Evolutionary conservation across 177 flowering plant species (phyloP), one percentile per base, ranked within the genome.

Genomic region (Vitis hybrid): DNA sequence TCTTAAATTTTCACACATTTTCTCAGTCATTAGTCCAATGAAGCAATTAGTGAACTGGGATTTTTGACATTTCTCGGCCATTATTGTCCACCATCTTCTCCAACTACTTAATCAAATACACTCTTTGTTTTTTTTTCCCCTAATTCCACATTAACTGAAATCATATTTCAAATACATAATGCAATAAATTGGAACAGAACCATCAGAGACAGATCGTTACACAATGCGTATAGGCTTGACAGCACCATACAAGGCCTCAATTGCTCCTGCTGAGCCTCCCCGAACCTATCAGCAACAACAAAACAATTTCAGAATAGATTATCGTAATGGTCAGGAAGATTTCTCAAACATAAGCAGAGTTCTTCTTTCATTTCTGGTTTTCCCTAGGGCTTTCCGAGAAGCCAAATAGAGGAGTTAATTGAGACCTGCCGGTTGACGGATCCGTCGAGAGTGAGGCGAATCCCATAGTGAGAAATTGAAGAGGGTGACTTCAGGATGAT

Each of bases 181-280:
- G 49, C 6, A 46, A 32, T 48, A 49, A 15, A 56, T 19, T 11
- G 11, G 24, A 11, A 56, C 49, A 14, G 15, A 11, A 14, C 46
- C 6, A 55, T 10, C 16, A 16, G 18, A 55, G 24, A 18, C 15
- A 59, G 21, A 19, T 24, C 64, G 80, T 82, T 74, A 93, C 97
- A 93, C 52, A 21, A 90, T 88, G 11, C 58, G 8, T 14, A 91
- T 77, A 12, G 98, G 98, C 78, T 88, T 93, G 35, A 88, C 73
- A 57, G 79, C 89, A 46, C 91, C 92, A 63, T 87, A 87, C 11
- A 93, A 57, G 1, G 98, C 85, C 69, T 93, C 98, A 15, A 93
- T 83, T 16, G 90, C 88, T 55, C 98, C 98, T 1, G 96, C 89
- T 16, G 97, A 79, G 51, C 98, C 98, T 68, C 97, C 91, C 11